Base-by-base conservation (phyloP, 2,329 filamentous ascomycete genomes). In the Lecanicillium sp. region DNA sequence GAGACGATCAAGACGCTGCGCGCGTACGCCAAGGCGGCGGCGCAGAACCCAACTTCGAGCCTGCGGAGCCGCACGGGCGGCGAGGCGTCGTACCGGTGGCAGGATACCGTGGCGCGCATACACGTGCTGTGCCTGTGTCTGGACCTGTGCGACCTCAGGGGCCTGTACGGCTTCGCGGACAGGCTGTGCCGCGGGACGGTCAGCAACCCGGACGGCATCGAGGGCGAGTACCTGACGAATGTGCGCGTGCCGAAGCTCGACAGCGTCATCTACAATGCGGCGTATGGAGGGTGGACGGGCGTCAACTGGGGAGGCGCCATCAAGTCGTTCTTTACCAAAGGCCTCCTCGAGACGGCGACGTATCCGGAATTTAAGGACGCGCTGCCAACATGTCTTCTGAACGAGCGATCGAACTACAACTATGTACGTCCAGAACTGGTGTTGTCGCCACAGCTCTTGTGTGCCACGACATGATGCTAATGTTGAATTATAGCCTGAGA, bases 271-370 rank as follows among this genome's bases (percentile, higher is more conserved):
- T 84, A 87, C 62, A 96, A 96, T 65, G 91, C 91, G 14, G 93
- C 90, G 0, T 84, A 91, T 32, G 89, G 90, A 19, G 90, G 88
- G 2, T 95, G 89, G 86, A 78, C 73, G 1, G 87, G 87, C n/a
- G 63, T 95, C 50, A 70, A 88, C 63, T 96, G 83, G 80, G 65
- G 71, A 2, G 57, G 60, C 46, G 80, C 87, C 1, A 64, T 82
- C 24, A 69, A 64, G 57, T 66, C 69, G 48, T 59, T 81, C 33
- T 58, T 86, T 38, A 81, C 76, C 4, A 58, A 61, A 10, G 82
- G 90, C 48, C 69, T 86, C 50, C 62, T 84, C 10, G 76, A 87
- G 55, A 73, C 82, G 1, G 76, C 83, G 23, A 91, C 89, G 6
- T 94, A 81, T 75, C 90, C 91, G 0, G 71, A 70, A 2, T 96